Conservation (phyloP, 768 basidiomycete genomes). For the Butyriboletus loyo region DNA sequence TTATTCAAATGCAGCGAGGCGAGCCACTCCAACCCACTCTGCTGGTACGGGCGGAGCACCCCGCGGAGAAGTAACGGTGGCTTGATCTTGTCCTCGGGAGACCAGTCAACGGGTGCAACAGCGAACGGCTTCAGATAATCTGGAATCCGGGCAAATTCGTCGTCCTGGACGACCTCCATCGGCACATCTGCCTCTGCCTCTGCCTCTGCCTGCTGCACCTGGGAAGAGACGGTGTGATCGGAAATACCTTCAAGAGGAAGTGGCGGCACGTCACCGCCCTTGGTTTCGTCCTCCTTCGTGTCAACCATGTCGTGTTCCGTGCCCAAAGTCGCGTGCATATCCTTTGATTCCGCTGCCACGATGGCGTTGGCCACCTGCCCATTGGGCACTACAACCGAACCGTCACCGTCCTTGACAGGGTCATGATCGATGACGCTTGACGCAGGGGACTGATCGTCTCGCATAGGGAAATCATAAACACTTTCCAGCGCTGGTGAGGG, state of each 20-base stretch:
- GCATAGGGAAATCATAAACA: slow-evolving; percentile 23
- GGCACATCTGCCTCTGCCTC: slow-evolving; percentile 14
- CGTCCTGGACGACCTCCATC: slow-evolving; percentile 39
- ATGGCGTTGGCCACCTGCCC: neutral
- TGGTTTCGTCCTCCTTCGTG: neutral
- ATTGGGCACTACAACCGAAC: neutral
- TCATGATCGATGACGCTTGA: slow-evolving; percentile 29
- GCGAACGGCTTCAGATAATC: slow-evolving; percentile 67
- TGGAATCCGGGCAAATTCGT: slow-evolving; percentile 39
- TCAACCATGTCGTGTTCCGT: neutral
- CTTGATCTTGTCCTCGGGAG: slow-evolving; percentile 51
- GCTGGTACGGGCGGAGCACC: slow-evolving; percentile 87
- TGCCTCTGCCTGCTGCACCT: slow-evolving; percentile 1
- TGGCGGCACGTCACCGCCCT: neutral
- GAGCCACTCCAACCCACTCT: slow-evolving; percentile 92
- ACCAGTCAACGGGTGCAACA: slow-evolving; percentile 70
- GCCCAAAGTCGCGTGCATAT: neutral
- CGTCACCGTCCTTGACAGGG: slow-evolving; percentile 13
- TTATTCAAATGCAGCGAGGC: slow-evolving; percentile 80
- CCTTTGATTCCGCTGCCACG: neutral
- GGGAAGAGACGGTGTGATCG: neutral
- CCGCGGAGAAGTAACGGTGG: slow-evolving; percentile 81
- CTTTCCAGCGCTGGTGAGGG: slow-evolving; percentile 23
- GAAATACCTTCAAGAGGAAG: neutral
- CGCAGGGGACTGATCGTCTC: slow-evolving; percentile 26